Evolutionary conservation across 1,139 yeast species (phyloP).

Genomic region (Kodamaea sp.): DNA sequence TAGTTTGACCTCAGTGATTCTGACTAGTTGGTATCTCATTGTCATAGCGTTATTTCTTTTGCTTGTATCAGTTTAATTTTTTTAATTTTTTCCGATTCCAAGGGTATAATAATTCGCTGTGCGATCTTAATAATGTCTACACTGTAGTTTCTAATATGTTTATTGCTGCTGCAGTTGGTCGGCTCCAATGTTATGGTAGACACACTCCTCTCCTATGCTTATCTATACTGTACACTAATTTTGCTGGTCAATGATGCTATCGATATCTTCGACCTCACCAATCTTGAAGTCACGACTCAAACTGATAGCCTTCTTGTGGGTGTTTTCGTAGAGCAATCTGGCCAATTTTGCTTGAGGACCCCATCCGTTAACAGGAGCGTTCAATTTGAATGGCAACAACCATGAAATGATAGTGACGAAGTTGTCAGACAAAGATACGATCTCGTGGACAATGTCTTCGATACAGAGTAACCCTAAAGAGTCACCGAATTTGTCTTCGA

Average conservation of each 20-base stretch:
- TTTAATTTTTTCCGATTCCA: too few species aligned
- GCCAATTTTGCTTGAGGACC: slow-evolving; percentile 60
- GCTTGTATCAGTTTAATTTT: too few species aligned
- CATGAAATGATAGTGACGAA: slow-evolving; percentile 62
- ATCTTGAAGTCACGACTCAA: slow-evolving; percentile 66
- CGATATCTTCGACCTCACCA: slow-evolving; percentile 65
- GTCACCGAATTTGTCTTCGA: slow-evolving; percentile 69
- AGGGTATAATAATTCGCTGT: too few species aligned
- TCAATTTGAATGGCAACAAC: slow-evolving; percentile 68
- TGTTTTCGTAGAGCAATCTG: slow-evolving; percentile 45
- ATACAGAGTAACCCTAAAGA: slow-evolving; percentile 72
- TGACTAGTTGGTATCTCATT: too few species aligned
- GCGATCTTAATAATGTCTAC: too few species aligned
- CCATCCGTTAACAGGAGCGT: slow-evolving; percentile 73
- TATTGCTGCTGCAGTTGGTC: too few species aligned
- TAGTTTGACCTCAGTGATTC: too few species aligned
- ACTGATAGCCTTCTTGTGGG: slow-evolving; percentile 49
- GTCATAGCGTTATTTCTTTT: too few species aligned
- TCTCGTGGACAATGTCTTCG: slow-evolving; percentile 76
- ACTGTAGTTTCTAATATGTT: too few species aligned
- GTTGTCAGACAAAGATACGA: slow-evolving; percentile 59
- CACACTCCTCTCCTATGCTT: too few species aligned
- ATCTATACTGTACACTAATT: slow-evolving; percentile 32
- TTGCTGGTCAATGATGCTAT: slow-evolving; percentile 61
- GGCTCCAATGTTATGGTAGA: too few species aligned